phyloP scores from a whole-genome alignment of 495 filamentous ascomycete genomes.

The Podospora appendiculata region DNA sequence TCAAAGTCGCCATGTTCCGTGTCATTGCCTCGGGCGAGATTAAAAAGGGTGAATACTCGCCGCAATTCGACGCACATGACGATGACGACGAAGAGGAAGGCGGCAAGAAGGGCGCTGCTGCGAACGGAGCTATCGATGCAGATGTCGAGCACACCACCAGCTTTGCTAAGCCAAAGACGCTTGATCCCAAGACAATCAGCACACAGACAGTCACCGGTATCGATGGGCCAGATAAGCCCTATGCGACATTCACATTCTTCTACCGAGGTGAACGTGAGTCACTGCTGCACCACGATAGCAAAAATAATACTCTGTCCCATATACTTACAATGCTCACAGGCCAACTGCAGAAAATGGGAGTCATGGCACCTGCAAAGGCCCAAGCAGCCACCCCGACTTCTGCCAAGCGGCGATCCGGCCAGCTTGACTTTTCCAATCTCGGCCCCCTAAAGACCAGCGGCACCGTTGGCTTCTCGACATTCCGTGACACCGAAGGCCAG shows the following conservation, averaged over 20 bases:
- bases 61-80: slow-evolving; percentile 95
- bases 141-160: slow-evolving; percentile 97
- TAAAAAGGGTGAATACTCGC: slow-evolving; percentile 93
- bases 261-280: slow-evolving; percentile 90
- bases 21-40: slow-evolving; percentile 95
- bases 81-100: slow-evolving; percentile 66
- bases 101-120: slow-evolving; percentile 26
- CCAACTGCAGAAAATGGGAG: slow-evolving; percentile 91
- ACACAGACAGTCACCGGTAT: slow-evolving; percentile 99
- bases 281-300: neutral
- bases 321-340: slow-evolving; percentile 35
- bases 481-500: slow-evolving; percentile 62
- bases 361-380: slow-evolving; percentile 56
- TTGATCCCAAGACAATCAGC: slow-evolving; percentile 95
- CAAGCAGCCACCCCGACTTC: slow-evolving; percentile 46
- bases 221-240: slow-evolving; percentile 88
- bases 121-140: slow-evolving; percentile 34
- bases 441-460: slow-evolving; percentile 73
- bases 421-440: slow-evolving; percentile 77
- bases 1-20: slow-evolving; percentile 94
- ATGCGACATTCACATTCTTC: slow-evolving; percentile 95
- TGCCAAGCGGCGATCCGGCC: slow-evolving; percentile 65
- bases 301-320: no score
- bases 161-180: slow-evolving; percentile 93
- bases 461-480: slow-evolving; percentile 82